These are phyloP conservation scores for Pseudogymnoascus verrucosus DNA, from an alignment of 2,329 filamentous ascomycete species.

Conservation along the genomic window DNA sequence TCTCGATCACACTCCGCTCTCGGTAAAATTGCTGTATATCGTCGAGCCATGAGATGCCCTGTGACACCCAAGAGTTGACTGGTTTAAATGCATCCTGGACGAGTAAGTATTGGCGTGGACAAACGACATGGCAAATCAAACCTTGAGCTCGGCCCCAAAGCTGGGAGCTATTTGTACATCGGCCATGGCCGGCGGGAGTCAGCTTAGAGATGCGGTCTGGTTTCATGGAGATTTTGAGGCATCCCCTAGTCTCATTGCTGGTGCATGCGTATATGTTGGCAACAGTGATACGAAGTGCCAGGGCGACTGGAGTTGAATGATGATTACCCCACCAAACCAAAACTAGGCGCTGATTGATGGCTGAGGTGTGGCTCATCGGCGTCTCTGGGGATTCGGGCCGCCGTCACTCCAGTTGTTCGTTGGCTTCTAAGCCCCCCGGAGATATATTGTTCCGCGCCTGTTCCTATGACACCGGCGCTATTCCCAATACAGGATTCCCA, in stretches of 20 bases:
- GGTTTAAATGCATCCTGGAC: slow-evolving; percentile 89
- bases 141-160: slow-evolving; percentile 93
- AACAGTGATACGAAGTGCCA: neutral
- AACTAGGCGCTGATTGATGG: slow-evolving; percentile 3
- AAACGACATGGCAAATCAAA: slow-evolving; percentile 31
- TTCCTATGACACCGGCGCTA: neutral
- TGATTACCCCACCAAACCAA: slow-evolving; percentile 8
- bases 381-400: slow-evolving; percentile 6
- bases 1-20: slow-evolving; percentile 87
- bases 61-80: slow-evolving; percentile 82
- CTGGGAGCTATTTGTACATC: slow-evolving; percentile 75
- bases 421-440: neutral
- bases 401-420: neutral
- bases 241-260: slow-evolving; percentile 5
- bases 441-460: neutral
- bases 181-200: slow-evolving; percentile 48
- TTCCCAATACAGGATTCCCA: neutral
- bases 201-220: slow-evolving; percentile 7
- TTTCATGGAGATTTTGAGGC: slow-evolving; percentile 8
- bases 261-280: slow-evolving; percentile 1
- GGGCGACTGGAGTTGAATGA: neutral
- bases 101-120: slow-evolving; percentile 17
- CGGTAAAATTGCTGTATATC: slow-evolving; percentile 97
- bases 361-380: slow-evolving; percentile 6
- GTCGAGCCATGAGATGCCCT: slow-evolving; percentile 89